These are phyloP conservation scores for Zygosaccharomyces sapae DNA, from an alignment of 1,139 yeast genomes.

Conservation along the genomic window DNA sequence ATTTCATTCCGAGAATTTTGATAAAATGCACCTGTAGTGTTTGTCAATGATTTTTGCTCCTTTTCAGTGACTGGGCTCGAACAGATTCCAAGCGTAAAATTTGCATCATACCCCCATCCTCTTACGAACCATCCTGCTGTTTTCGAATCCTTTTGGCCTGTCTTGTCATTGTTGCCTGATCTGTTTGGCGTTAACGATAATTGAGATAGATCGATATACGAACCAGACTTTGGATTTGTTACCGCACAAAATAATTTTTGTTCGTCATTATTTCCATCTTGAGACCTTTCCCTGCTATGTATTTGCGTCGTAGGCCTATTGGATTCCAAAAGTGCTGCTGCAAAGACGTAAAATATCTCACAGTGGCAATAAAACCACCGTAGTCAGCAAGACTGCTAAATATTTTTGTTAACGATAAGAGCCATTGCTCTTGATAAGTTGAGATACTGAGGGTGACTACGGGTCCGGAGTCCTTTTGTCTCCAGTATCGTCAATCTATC, in stretches of 20 bases:
- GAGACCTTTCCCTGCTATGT: conserved; percentile 1
- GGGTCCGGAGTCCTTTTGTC: not conserved
- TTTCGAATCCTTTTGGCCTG: conserved; percentile 9
- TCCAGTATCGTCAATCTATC: not conserved
- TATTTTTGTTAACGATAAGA: conserved; percentile 1
- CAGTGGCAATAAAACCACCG: conserved; percentile 5
- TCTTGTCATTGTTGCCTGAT: conserved; percentile 9
- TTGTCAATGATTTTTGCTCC: conserved; percentile 39
- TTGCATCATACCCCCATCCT: conserved; percentile 67
- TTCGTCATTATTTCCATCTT: conserved; percentile 8
- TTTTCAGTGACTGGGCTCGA: conserved; percentile 43
- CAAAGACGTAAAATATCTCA: conserved; percentile 1
- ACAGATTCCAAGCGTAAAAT: conserved; percentile 79
- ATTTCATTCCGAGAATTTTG: conserved; percentile 42
- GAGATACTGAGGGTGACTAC: not conserved
- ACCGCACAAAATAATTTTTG: conserved; percentile 32
- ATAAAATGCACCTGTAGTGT: conserved; percentile 65
- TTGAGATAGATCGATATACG: conserved; percentile 33
- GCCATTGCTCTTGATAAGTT: not conserved
- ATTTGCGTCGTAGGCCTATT: not conserved
- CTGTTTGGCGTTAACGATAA: conserved; percentile 31
- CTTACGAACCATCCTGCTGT: conserved; percentile 53
- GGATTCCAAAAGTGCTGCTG: not conserved
- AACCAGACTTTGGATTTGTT: conserved; percentile 32
- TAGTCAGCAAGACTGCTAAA: conserved; percentile 1